Evolutionary conservation across 768 basidiomycete genomes (phyloP), one percentile per base, ranked within the genome.

Genomic region (Royoungia palumana): DNA sequence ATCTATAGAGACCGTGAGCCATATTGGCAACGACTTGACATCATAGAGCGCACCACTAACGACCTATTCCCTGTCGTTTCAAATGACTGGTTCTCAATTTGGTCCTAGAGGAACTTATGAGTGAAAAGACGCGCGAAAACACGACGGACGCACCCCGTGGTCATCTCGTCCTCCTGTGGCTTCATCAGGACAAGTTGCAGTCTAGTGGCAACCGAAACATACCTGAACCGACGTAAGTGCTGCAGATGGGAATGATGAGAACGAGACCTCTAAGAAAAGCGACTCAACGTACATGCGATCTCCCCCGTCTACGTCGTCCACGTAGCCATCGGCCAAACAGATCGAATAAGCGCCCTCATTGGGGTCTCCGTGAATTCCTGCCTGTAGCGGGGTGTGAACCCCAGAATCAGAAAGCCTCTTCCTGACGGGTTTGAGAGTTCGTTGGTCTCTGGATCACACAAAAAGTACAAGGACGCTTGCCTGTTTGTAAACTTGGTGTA

Each of bases 51-150:
- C 14, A 67, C 66, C 1, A 16, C 1, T 13, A 68, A 35, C 14
- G 67, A 13, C 42, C 46, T 53, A 35, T 69, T 69, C 1, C 12
- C 35, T 17, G 39, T 13, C 30, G 0, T 22, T 58, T 65, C 58
- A 2, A 70, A 57, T 7, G 61, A 55, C 37, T 69, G 67, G 34
- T 64, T 0, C 8, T 3, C 39, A 9, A 20, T n/a, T 58, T 68
- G 69, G 0, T 35, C 19, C 68, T 67, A 35, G 21, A 24, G 40
- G 19, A 24, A 6, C 44, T 60, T 4, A 50, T 36, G 32, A 7
- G 24, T n/a, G 10, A 25, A 20, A 17, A 30, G 32, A 20, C 3
- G 11, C 2, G 10, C n/a, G 5, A 28, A 43, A 37, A 24, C 30
- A 2, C 6, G 25, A 36, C 2, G 17, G 12, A 50, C 62, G 1